These are phyloP conservation scores for Dissophora ornata DNA, from an alignment of 192 early-diverging fungal species.

Conservation along the genomic window DNA sequence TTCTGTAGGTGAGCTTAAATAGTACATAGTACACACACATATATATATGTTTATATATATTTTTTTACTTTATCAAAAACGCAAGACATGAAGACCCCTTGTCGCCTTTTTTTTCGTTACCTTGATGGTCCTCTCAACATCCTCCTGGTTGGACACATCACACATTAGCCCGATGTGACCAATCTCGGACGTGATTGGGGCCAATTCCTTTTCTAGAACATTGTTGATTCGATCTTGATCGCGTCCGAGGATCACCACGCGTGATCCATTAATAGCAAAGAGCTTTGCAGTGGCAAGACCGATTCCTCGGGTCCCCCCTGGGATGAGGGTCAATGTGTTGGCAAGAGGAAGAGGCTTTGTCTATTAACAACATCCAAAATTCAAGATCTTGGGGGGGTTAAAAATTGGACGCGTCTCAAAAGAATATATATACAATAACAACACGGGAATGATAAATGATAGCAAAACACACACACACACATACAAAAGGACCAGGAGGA, in stretches of 20 bases:
- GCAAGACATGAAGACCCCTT: not conserved
- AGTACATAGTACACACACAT: too few species aligned
- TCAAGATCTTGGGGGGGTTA: too few species aligned
- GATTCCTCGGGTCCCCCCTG: constrained; percentile 85
- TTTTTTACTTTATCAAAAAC: not conserved
- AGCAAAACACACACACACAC: not conserved
- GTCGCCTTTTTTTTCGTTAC: constrained; percentile 23
- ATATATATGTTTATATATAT: too few species aligned
- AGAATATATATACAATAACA: too few species aligned
- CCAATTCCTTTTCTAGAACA: constrained; percentile 31
- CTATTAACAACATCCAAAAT: constrained; percentile 6
- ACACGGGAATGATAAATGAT: too few species aligned
- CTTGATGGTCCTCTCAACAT: constrained; percentile 55
- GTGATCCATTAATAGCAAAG: constrained; percentile 69
- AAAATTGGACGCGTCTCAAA: too few species aligned
- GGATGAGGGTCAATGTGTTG: constrained; percentile 57
- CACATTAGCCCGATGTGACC: constrained; percentile 51
- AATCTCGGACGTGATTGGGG: constrained; percentile 28
- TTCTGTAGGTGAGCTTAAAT: too few species aligned
- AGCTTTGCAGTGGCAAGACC: constrained; percentile 73
- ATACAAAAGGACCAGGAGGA: not conserved
- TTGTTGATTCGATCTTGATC: constrained; percentile 49
- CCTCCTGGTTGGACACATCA: constrained; percentile 58
- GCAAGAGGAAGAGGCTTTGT: constrained; percentile 23
- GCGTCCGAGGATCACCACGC: constrained; percentile 67